phyloP scores from a whole-genome alignment of 2,329 filamentous ascomycete genomes.

The Parastagonospora nodorum region DNA sequence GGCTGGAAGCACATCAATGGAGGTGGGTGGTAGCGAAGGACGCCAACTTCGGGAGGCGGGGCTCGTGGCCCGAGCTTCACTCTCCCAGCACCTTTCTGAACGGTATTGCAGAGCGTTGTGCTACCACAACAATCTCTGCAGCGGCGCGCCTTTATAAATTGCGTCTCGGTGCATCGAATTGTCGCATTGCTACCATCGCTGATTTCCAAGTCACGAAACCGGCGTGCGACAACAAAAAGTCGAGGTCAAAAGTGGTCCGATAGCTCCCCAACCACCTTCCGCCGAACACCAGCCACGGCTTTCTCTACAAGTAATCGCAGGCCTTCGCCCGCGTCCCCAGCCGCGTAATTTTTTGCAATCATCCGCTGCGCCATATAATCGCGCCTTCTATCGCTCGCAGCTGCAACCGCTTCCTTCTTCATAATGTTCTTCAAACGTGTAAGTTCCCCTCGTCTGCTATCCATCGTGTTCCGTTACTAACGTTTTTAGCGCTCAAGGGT shows the following conservation, averaged over 20 bases:
- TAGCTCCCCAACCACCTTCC: conserved; percentile 21
- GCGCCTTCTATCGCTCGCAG: conserved; percentile 17
- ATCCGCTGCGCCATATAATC: conserved; percentile 29
- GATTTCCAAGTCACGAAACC: too few relatives aligned
- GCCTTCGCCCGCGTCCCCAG: conserved; percentile 12
- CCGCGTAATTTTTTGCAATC: conserved; percentile 13
- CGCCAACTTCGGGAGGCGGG: too few relatives aligned
- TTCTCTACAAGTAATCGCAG: conserved; percentile 15
- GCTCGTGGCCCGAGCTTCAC: too few relatives aligned
- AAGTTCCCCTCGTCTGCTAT: background rate
- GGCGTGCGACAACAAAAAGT: background rate
- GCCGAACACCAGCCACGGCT: conserved; percentile 16
- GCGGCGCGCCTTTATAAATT: too few relatives aligned
- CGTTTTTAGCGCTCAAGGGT: background rate
- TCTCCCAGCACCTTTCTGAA: too few relatives aligned
- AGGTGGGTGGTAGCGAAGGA: too few relatives aligned
- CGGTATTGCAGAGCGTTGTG: too few relatives aligned
- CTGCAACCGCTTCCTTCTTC: conserved; percentile 24
- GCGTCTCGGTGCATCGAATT: too few relatives aligned
- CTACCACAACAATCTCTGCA: too few relatives aligned
- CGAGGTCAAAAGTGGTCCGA: background rate
- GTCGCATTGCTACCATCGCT: too few relatives aligned
- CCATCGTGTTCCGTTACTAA: background rate
- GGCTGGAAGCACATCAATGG: too few relatives aligned
- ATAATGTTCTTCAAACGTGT: conserved; percentile 57